Conservation (phyloP, 805 yeast genomes). For the Candida anglica region DNA sequence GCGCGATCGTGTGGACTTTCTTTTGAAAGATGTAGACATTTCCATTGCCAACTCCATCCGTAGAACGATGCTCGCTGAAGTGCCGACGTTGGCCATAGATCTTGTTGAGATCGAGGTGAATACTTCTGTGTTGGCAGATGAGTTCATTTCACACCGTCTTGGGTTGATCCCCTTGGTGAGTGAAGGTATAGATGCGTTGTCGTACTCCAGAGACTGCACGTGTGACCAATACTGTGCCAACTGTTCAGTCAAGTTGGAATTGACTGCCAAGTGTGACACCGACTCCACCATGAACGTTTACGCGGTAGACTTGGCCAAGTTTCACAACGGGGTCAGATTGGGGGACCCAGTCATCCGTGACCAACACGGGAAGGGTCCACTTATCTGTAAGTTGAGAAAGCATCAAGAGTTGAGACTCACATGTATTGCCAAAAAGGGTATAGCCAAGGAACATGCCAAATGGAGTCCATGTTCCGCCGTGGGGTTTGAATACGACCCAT, state of each 20-base stretch:
- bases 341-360: slow-evolving; percentile 89
- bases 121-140: slow-evolving; percentile 95
- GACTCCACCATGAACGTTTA: slow-evolving; percentile 88
- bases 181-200: slow-evolving; percentile 75
- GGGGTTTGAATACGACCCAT: slow-evolving; percentile 98
- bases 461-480: slow-evolving; percentile 97
- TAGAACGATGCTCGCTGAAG: slow-evolving; percentile 90
- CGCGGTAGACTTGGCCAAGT: slow-evolving; percentile 65
- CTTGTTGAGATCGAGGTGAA: slow-evolving; percentile 90
- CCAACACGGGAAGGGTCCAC: slow-evolving; percentile 68
- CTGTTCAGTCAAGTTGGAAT: slow-evolving; percentile 83
- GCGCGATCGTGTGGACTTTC: slow-evolving; percentile 85
- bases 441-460: slow-evolving; percentile 95
- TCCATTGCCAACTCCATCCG: slow-evolving; percentile 90
- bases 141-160: slow-evolving; percentile 88
- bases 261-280: slow-evolving; percentile 85
- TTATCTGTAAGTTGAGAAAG: slow-evolving; percentile 84
- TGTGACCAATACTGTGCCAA: slow-evolving; percentile 97
- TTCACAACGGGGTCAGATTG: slow-evolving; percentile 42
- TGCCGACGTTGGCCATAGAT: slow-evolving; percentile 95
- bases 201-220: slow-evolving; percentile 92
- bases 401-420: slow-evolving; percentile 86
- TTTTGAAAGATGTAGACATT: slow-evolving; percentile 80
- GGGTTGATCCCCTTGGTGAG: slow-evolving; percentile 90
- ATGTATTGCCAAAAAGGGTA: slow-evolving; percentile 97